Evolutionary conservation across 768 basidiomycete species (phyloP), one percentile per base, ranked within the genome.

Genomic region (Tricholoma saponaceum): DNA sequence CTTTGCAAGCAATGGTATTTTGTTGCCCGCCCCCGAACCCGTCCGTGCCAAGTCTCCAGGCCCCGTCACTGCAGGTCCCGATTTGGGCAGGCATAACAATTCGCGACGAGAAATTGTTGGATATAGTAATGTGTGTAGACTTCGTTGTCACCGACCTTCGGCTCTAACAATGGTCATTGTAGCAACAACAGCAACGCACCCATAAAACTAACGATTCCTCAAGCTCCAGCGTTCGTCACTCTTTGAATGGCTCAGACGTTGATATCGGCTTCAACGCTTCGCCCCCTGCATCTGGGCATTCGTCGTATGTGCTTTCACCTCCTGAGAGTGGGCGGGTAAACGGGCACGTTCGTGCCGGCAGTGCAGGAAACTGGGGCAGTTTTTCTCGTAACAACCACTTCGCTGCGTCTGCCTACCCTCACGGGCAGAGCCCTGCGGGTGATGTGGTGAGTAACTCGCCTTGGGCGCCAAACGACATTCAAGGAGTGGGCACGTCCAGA

Each of bases 61-160:
- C 51, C 91, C 90, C 33, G 82, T 90, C 60, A 93, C 90, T 57
- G 90, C 90, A 57, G 91, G 90, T 51, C 91, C 90, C 61, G 90
- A 92, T 72, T 76, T 93, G 44, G 90, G 91, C 64, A 79, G 91
- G 64, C 87, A 90, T 66, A 85, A 83, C 66, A 80, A 80, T 62
- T 81, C 84, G 20, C 80, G 89, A 41, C 69, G 84, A 63, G 89
- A 89, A 67, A 90, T 89, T 64, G 86, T 90, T 53, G 83, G 87
- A 32, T 84, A 83, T 69, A 83, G 79, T 60, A 85, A 86, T 75
- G 90, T 90, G 68, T 56, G 79, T 64, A 37, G 7, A 47, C 13
- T 18, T 22, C 56, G 20, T 30, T 32, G 35, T 10, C n/a, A 50
- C 16, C 28, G 22, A 51, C 49, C 5, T 30, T 23, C 8, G 23